Conservation (phyloP, 441 rosid genomes). For the Aquilaria agallochum region DNA sequence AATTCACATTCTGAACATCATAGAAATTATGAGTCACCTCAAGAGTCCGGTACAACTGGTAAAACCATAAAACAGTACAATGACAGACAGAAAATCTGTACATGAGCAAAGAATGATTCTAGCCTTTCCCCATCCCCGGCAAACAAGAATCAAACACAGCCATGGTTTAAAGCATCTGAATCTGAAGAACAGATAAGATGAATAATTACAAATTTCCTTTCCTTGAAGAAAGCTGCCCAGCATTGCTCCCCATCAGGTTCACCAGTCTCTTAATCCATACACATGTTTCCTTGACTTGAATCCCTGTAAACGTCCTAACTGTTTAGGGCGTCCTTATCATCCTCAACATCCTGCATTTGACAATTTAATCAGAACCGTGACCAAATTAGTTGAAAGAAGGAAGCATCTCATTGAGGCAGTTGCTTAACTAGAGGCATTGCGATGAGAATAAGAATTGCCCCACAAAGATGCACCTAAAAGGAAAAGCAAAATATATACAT, state of each 20-base stretch:
- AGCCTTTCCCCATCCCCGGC: slow-evolving; percentile 9
- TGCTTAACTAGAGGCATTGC: not conserved
- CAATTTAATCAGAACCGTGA: not conserved
- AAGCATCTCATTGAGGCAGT: not conserved
- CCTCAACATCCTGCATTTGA: slow-evolving; percentile 67
- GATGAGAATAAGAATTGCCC: not conserved
- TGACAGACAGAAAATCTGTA: slow-evolving; percentile 12
- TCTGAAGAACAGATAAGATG: slow-evolving; percentile 1
- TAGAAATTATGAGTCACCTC: no score
- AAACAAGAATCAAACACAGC: slow-evolving; percentile 3
- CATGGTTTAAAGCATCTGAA: slow-evolving; percentile 1
- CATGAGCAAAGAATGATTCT: slow-evolving; percentile 13
- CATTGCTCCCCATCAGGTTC: slow-evolving; percentile 1
- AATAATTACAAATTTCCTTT: slow-evolving; percentile 10
- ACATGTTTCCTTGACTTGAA: not conserved
- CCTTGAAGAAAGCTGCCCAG: not conserved
- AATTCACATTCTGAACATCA: no score
- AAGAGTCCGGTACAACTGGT: no score
- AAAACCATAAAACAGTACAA: no score
- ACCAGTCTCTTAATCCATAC: not conserved
- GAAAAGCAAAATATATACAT: not conserved
- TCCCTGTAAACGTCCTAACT: slow-evolving; percentile 1
- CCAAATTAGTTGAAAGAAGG: not conserved
- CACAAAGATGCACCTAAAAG: not conserved
- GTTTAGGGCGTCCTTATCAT: slow-evolving; percentile 35